phyloP scores from a whole-genome alignment of 192 early-diverging fungal genomes.

The Spizellomyces sp. region DNA sequence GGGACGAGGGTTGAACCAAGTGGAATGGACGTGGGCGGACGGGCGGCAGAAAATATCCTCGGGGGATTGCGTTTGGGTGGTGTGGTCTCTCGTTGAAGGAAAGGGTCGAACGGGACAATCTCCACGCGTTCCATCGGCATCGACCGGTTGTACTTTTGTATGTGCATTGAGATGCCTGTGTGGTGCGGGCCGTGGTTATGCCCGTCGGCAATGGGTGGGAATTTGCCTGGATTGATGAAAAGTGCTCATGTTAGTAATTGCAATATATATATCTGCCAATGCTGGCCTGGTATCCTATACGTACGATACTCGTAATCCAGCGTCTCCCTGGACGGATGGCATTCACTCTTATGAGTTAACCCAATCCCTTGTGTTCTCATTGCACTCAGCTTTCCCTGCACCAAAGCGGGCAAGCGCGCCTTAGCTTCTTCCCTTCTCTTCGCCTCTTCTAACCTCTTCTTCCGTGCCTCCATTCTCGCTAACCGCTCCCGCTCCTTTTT shows the following conservation, averaged over 20 bases:
- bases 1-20: slow-evolving; percentile 8
- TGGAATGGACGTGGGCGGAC: slow-evolving; percentile 13
- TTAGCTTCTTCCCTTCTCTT: slow-evolving; percentile 15
- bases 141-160: slow-evolving; percentile 44
- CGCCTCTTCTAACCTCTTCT: slow-evolving; percentile 26
- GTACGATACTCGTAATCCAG: slow-evolving; percentile 43
- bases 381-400: slow-evolving; percentile 7
- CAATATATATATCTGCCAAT: neutral
- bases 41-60: slow-evolving; percentile 6
- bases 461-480: slow-evolving; percentile 22
- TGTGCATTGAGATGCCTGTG: slow-evolving; percentile 32
- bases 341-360: slow-evolving; percentile 46
- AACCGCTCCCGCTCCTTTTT: slow-evolving; percentile 39
- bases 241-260: neutral
- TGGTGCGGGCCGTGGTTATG: slow-evolving; percentile 9
- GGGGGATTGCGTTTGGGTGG: neutral
- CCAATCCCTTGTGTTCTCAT: slow-evolving; percentile 42
- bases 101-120: slow-evolving; percentile 42
- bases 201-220: slow-evolving; percentile 11
- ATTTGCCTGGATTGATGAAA: slow-evolving; percentile 8
- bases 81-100: neutral
- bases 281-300: neutral
- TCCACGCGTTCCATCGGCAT: slow-evolving; percentile 49
- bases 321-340: slow-evolving; percentile 52
- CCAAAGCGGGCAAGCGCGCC: slow-evolving; percentile 2